A percentile compares a stretch with the other conserved stretches of the same genome.
These are phyloP conservation scores for Wakefieldia striispora DNA, from an alignment of 768 basidiomycete genomes.

Conservation along the genomic window DNA sequence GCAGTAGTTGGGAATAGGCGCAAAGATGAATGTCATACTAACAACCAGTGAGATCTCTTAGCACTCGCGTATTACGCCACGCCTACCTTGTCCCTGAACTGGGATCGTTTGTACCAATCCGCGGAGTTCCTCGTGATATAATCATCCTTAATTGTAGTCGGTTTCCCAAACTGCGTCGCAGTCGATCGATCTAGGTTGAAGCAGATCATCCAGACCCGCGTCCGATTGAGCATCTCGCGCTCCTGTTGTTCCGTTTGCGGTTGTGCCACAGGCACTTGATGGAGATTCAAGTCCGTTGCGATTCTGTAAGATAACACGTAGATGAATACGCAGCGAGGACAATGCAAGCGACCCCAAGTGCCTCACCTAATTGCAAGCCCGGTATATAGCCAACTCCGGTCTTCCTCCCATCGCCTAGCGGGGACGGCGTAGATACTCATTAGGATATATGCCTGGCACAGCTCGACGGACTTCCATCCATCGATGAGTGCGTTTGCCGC, in stretches of 20 bases:
- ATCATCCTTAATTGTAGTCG: slow-evolving; percentile 85
- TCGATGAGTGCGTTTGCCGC: slow-evolving; percentile 79
- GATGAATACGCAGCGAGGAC: neutral
- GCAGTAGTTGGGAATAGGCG: slow-evolving; percentile 65
- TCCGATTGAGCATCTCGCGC: slow-evolving; percentile 80
- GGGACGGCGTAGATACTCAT: slow-evolving; percentile 82
- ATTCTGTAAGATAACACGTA: slow-evolving; percentile 42
- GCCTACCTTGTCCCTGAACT: slow-evolving; percentile 54
- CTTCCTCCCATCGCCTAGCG: slow-evolving; percentile 84
- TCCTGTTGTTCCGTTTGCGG: slow-evolving; percentile 74
- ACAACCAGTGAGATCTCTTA: neutral
- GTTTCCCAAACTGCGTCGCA: slow-evolving; percentile 87
- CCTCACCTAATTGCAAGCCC: slow-evolving; percentile 77
- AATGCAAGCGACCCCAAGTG: neutral
- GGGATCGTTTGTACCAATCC: slow-evolving; percentile 74
- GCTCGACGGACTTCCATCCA: slow-evolving; percentile 82
- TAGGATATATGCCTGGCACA: slow-evolving; percentile 89
- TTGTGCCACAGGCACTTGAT: slow-evolving; percentile 58
- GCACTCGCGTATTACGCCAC: slow-evolving; percentile 2
- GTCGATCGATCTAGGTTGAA: slow-evolving; percentile 87
- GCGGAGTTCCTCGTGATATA: slow-evolving; percentile 68
- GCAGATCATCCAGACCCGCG: slow-evolving; percentile 88
- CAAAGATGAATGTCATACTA: slow-evolving; percentile 78
- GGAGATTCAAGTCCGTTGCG: slow-evolving; percentile 87
- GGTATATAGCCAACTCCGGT: slow-evolving; percentile 86